Conservation (phyloP, 768 basidiomycete genomes). For the Tylopilus felleus region DNA sequence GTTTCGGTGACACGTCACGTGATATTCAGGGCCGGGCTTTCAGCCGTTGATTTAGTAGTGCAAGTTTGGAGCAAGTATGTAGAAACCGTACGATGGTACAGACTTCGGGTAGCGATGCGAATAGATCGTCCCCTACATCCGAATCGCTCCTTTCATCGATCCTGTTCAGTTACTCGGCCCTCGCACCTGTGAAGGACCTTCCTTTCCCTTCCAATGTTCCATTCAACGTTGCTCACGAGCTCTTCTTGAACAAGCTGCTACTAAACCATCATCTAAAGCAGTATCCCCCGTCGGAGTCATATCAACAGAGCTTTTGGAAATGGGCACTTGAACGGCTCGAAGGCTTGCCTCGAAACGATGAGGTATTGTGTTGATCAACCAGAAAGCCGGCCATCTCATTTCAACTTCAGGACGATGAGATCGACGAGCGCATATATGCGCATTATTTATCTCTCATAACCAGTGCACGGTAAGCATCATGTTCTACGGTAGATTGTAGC, state of each 20-base stretch:
- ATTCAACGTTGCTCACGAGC: slow-evolving; percentile 46
- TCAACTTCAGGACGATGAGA: slow-evolving; percentile 48
- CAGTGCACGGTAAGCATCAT: slow-evolving; percentile 26
- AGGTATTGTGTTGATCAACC: slow-evolving; percentile 39
- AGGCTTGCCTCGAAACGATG: slow-evolving; percentile 32
- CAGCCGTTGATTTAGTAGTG: not conserved
- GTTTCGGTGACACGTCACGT: slow-evolving; percentile 19
- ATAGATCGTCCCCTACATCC: not conserved
- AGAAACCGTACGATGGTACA: not conserved
- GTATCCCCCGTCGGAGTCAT: slow-evolving; percentile 63
- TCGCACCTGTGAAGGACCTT: slow-evolving; percentile 44
- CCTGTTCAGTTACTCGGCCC: slow-evolving; percentile 50
- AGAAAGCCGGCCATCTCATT: not conserved
- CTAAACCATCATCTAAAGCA: slow-evolving; percentile 47
- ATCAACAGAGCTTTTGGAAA: slow-evolving; percentile 72
- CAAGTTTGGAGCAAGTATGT: not conserved
- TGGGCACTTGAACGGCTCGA: slow-evolving; percentile 60
- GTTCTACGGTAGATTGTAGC: not conserved
- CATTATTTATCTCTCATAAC: slow-evolving; percentile 50
- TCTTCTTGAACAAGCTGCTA: slow-evolving; percentile 52
- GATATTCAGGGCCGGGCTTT: slow-evolving; percentile 20
- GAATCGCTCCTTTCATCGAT: slow-evolving; percentile 38
- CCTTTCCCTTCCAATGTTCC: slow-evolving; percentile 39
- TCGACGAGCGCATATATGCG: slow-evolving; percentile 64
- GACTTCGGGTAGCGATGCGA: not conserved